These are phyloP conservation scores for Syzygium oleosum DNA, from an alignment of 345 rosid species.

Conservation along the genomic window DNA sequence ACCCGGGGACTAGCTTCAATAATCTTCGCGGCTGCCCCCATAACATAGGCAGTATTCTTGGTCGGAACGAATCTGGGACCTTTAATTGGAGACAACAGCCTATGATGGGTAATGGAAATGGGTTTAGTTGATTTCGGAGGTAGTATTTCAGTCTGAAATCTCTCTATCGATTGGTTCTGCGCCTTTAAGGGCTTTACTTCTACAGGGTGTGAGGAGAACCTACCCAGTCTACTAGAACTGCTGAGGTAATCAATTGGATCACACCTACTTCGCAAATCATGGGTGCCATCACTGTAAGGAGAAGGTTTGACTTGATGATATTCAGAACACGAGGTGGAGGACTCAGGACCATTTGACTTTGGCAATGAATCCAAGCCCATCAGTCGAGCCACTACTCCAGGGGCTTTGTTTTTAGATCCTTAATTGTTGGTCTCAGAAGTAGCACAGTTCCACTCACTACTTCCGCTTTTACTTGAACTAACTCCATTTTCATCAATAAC, in stretches of 20 bases:
- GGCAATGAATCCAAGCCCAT: slow-evolving; percentile 97
- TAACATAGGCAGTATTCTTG: slow-evolving; percentile 46
- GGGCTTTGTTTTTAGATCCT: slow-evolving; percentile 49
- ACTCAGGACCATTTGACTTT: slow-evolving; percentile 25
- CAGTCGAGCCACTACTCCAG: slow-evolving; percentile 89
- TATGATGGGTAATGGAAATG: slow-evolving; percentile 45
- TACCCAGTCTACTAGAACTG: slow-evolving; percentile 22
- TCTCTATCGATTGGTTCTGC: slow-evolving; percentile 44
- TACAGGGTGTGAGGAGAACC: slow-evolving; percentile 17
- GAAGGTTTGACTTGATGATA: slow-evolving; percentile 17
- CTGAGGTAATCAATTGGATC: slow-evolving; percentile 27
- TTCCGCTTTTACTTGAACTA: slow-evolving; percentile 26
- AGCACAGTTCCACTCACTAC: slow-evolving; percentile 45
- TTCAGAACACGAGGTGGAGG: slow-evolving; percentile 23
- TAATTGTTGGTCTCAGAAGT: slow-evolving; percentile 69
- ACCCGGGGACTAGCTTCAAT: slow-evolving; percentile 59
- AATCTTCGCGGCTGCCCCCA: slow-evolving; percentile 80
- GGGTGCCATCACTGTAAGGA: slow-evolving; percentile 14
- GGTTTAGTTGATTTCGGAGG: slow-evolving; percentile 73
- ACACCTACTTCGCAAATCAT: slow-evolving; percentile 25
- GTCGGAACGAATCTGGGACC: slow-evolving; percentile 44
- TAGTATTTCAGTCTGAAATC: slow-evolving; percentile 72
- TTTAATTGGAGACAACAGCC: slow-evolving; percentile 71
- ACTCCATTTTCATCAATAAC: slow-evolving; percentile 36
- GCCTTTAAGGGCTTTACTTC: slow-evolving; percentile 30